Evolutionary conservation across 441 rosid species (phyloP), one percentile per base, ranked within the genome.

Genomic region (Bocquillonia castaneifolia): DNA sequence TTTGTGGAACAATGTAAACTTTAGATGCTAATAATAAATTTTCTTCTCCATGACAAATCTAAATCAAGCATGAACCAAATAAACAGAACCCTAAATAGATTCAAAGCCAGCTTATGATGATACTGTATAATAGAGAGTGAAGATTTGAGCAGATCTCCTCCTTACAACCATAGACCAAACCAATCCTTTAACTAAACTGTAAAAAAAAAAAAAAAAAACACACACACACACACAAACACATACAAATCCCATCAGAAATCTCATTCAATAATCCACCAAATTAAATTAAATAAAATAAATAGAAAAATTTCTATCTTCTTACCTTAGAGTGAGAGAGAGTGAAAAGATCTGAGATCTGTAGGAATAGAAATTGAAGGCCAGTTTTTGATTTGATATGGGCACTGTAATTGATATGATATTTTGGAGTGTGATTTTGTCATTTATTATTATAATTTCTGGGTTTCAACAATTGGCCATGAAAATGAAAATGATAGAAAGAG

Each of bases 11-110:
- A n/a, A n/a, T n/a, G n/a, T n/a, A 20, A 50, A 50, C 54, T 13
- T 50, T 26, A 22, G 10, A 25, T 50, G 20, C 10, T 1, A 7
- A 8, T 51, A 50, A 26, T 70, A 28, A 69, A 73, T 52, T 53
- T n/a, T 75, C 81, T 78, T 72, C 81, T 64, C 76, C 82, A 77
- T 3, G 72, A 62, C 25, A 77, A 70, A 81, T 82, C 84, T 71
- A 77, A 62, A 68, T 68, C 32, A 26, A 68, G 70, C 76, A 76
- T 68, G 39, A 69, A 50, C 36, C 72, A 54, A 62, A 71, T 39
- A 71, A 63, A 32, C 25, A 61, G 39, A 56, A 52, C 47, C 57
- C 59, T 9, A 40, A 15, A 52, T 0, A 48, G 44, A 65, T 53
- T 59, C 71, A 69, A 47, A 64, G 42, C 73, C 73, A 72, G 74